phyloP scores from a whole-genome alignment of 2,329 filamentous ascomycete species.

The Metarhizium humberi region DNA sequence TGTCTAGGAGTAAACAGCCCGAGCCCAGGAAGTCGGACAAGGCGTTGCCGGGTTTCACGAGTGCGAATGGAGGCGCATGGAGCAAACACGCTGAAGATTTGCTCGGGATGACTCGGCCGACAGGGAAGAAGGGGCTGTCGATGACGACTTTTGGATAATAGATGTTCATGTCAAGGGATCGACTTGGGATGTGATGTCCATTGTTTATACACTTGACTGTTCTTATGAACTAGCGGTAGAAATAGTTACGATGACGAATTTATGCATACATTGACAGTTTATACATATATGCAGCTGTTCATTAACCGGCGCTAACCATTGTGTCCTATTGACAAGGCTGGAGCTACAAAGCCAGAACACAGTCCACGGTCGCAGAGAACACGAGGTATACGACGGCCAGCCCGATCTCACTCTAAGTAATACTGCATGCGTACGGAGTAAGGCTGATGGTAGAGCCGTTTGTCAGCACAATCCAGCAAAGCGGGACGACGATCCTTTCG shows the following conservation, averaged over 20 bases:
- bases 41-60: slow-evolving; percentile 34
- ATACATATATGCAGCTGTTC: no score
- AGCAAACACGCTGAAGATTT: slow-evolving; percentile 60
- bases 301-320: no score
- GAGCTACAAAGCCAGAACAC: no score
- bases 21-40: slow-evolving; percentile 3
- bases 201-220: not conserved
- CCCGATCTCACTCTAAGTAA: no score
- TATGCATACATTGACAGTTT: no score
- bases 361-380: no score
- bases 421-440: no score
- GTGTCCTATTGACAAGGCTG: no score
- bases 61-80: slow-evolving; percentile 54
- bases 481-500: no score
- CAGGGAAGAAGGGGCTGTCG: slow-evolving; percentile 9
- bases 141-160: not conserved
- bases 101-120: slow-evolving; percentile 50
- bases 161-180: not conserved
- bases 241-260: not conserved
- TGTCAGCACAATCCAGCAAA: no score
- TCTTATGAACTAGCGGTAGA: not conserved
- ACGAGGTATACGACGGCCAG: no score
- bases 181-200: not conserved
- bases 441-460: no score
- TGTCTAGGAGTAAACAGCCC: not conserved